Evolutionary conservation across 192 early-diverging fungal genomes (phyloP), one percentile per base, ranked within the genome.

Genomic region (Entomortierella beljakovae): DNA sequence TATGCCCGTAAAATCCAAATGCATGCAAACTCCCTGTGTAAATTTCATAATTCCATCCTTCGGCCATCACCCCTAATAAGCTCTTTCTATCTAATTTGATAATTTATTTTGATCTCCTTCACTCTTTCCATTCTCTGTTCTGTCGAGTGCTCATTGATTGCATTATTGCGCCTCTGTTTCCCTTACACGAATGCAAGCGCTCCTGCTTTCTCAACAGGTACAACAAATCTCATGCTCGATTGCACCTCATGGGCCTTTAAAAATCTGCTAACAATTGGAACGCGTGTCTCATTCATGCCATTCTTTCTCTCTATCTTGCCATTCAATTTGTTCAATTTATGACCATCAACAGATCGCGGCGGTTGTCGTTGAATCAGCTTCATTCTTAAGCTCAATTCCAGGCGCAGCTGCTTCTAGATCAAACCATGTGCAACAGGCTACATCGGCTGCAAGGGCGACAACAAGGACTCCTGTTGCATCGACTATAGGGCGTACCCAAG

Each of bases 181-280:
- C n/a, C 38, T n/a, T 20, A 32, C 23, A 31, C 62, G 56, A 57
- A 74, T 74, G 71, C 71, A 74, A 57, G 64, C 71, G 25, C 33
- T 74, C 40, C 60, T 64, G 25, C 56, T 74, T 34, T 66, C 71
- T 29, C 71, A 74, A 34, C 71, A 74, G 71, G 71, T 74, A 66
- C 57, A 2, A 28, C 37, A 23, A 28, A 26, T 20, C 16, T n/a
- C n/a, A 18, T 20, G n/a, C 56, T n/a, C 28, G 23, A 15, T 32
- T 15, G 61, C 29, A 25, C n/a, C 33, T 32, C n/a, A n/a, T n/a
- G n/a, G n/a, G n/a, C n/a, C n/a, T n/a, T n/a, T 8, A 38, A 38
- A 38, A 38, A 38, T 13, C 13, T 8, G 37, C 43, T 11, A 3
- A 20, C 15, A 20, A 20, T 10, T 10, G 15, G 43, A 46, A 46